These are phyloP conservation scores for Isatis tinctoria DNA, from an alignment of 345 rosid species.

Conservation along the genomic window DNA sequence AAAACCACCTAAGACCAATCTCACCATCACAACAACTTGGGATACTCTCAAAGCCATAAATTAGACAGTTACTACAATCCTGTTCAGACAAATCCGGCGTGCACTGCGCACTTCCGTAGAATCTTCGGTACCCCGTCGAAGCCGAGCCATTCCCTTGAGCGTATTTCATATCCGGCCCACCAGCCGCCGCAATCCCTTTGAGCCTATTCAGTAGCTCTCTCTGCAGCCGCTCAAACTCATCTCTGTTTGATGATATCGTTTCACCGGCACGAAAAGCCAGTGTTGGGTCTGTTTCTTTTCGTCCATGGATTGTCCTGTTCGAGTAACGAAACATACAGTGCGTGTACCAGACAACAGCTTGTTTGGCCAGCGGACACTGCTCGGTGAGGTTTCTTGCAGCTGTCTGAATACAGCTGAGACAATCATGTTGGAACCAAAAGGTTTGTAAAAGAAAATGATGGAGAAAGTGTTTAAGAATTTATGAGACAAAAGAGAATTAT, in stretches of 20 bases:
- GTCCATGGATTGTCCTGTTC: slow-evolving; percentile 26
- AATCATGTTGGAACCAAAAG: no score
- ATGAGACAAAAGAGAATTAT: no score
- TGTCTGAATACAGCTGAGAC: slow-evolving; percentile 32
- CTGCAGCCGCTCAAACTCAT: slow-evolving; percentile 23
- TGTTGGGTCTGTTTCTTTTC: slow-evolving; percentile 13
- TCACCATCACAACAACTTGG: slow-evolving; percentile 16
- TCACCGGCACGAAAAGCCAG: not conserved
- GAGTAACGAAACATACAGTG: slow-evolving; percentile 44
- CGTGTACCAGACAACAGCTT: slow-evolving; percentile 39
- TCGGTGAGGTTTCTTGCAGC: slow-evolving; percentile 22
- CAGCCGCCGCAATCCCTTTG: slow-evolving; percentile 22
- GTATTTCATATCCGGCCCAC: slow-evolving; percentile 36
- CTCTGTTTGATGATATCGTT: slow-evolving; percentile 10
- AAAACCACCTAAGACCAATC: slow-evolving; percentile 31
- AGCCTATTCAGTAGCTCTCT: slow-evolving; percentile 24
- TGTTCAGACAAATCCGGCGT: slow-evolving; percentile 39
- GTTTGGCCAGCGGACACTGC: slow-evolving; percentile 30
- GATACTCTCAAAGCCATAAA: slow-evolving; percentile 1
- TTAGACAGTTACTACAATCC: slow-evolving; percentile 36
- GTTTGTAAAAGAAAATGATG: no score
- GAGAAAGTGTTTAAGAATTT: no score
- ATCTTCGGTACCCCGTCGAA: not conserved
- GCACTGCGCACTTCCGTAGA: slow-evolving; percentile 44
- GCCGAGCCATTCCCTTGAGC: slow-evolving; percentile 30